Evolutionary conservation across 345 rosid species (phyloP), one percentile per base, ranked within the genome.

Genomic region (Stellera chamaejasme): DNA sequence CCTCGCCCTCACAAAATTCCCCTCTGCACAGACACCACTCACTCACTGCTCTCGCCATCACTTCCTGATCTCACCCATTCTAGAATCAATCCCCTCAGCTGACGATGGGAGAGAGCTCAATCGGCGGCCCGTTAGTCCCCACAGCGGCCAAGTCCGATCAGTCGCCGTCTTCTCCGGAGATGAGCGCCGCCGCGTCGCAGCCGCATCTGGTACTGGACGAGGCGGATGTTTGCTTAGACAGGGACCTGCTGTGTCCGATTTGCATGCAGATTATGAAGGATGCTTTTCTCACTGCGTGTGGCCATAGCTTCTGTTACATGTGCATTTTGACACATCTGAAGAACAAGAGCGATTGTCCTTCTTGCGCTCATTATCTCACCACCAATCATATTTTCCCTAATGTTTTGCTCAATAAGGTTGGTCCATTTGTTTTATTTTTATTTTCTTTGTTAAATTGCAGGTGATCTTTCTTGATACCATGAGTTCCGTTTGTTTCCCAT

Each of bases 261-360:
- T 82, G 89, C 70, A 74, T 77, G 83, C 72, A 80, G 69, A 56
- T 80, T 10, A 73, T 78, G 27, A 72, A 59, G 56, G 85, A 80
- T 48, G 83, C 81, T 23, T 80, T 77, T 55, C 61, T 64, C 11
- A 76, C 89, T 5, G 79, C 77, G 13, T 66, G 89, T 41, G 89
- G 85, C 12, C 83, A 77, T 57, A 74, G 81, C 60, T 82, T 80
- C 65, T 67, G 81, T 26, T 77, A 73, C 56, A 75, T 62, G 71
- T 82, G 76, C 60, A 77, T 79, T 54, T 42, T 65, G 46, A 73
- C 79, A 25, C 85, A 79, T 52, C 74, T 77, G n/a, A 74, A 63
- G 1, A 71, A 76, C 58, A 80, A 66, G 71, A 76, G 55, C 23
- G 81, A 75, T 55, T 77, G 85, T 62, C 85, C 87, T 73, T 75